Conservation (phyloP, 2,329 filamentous ascomycete genomes). For the Teratosphaeria gauchensis region DNA sequence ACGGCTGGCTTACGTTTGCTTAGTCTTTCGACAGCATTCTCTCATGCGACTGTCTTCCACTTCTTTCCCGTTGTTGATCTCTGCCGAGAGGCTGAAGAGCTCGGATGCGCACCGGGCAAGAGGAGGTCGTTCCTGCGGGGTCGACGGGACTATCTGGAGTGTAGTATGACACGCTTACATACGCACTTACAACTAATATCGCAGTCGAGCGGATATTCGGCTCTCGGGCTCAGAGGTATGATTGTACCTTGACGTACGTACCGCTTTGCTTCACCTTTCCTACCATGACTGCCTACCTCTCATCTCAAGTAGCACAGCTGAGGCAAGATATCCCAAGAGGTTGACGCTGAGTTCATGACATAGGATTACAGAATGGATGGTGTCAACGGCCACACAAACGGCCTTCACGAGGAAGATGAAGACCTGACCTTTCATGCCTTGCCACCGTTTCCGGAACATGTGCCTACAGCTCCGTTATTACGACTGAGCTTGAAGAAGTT, state of each 20-base stretch:
- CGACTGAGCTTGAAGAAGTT: slow-evolving; percentile 31
- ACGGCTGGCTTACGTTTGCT: not conserved
- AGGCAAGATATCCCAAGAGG: no score
- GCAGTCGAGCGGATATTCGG: not conserved
- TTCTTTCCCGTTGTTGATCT: not conserved
- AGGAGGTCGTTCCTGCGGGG: not conserved
- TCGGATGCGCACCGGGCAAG: not conserved
- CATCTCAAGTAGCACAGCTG: not conserved
- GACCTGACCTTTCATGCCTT: not conserved
- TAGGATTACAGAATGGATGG: not conserved
- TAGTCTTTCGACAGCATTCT: not conserved
- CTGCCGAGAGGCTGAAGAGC: not conserved
- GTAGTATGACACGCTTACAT: not conserved
- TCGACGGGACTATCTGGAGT: not conserved
- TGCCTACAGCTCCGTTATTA: slow-evolving; percentile 32
- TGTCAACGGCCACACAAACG: not conserved
- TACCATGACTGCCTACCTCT: not conserved
- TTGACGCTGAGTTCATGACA: not conserved
- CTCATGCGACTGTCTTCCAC: not conserved
- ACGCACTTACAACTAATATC: not conserved
- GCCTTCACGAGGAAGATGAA: not conserved
- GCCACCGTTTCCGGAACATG: slow-evolving; percentile 30
- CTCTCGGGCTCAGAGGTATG: not conserved
- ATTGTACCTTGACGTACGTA: not conserved
- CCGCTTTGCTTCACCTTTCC: not conserved